These are phyloP conservation scores for Aspergillus ustus DNA, from an alignment of 2,329 filamentous ascomycete genomes.

Conservation along the genomic window DNA sequence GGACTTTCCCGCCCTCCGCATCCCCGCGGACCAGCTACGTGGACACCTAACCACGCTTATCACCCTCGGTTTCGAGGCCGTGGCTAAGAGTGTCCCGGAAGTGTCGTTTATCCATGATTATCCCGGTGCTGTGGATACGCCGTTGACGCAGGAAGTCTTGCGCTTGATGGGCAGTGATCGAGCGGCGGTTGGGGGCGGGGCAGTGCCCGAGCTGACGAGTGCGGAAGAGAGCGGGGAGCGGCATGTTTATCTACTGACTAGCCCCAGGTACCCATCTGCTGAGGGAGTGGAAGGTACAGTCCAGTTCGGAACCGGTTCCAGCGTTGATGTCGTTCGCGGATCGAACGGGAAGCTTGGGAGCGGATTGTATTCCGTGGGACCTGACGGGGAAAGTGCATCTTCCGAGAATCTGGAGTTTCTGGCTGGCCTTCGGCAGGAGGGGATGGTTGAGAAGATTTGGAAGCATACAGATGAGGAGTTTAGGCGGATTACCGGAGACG, in stretches of 20 bases:
- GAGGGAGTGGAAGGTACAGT: not conserved
- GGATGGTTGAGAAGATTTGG: slow-evolving; percentile 8
- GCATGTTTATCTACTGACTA: slow-evolving; percentile 15
- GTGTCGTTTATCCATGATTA: slow-evolving; percentile 11
- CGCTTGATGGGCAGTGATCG: not conserved
- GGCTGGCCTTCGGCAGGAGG: not conserved
- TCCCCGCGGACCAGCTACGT: not conserved
- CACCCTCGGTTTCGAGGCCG: not conserved
- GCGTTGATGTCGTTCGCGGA: not conserved
- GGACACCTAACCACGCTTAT: not conserved
- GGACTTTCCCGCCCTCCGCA: not conserved
- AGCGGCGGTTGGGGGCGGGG: not conserved
- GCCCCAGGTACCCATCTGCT: slow-evolving; percentile 1
- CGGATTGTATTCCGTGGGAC: slow-evolving; percentile 11
- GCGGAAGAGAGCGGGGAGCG: slow-evolving; percentile 11
- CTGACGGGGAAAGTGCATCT: not conserved
- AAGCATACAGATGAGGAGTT: slow-evolving; percentile 11
- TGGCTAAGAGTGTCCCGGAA: not conserved
- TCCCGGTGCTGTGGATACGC: slow-evolving; percentile 1
- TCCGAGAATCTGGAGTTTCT: not conserved
- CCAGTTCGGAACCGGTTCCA: not conserved
- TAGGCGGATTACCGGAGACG: not conserved
- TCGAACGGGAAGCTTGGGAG: not conserved
- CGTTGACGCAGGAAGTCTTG: not conserved
- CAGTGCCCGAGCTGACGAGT: not conserved